Evolutionary conservation across 2,329 filamentous ascomycete genomes (phyloP).

Genomic region (Fusarium abutilonis): DNA sequence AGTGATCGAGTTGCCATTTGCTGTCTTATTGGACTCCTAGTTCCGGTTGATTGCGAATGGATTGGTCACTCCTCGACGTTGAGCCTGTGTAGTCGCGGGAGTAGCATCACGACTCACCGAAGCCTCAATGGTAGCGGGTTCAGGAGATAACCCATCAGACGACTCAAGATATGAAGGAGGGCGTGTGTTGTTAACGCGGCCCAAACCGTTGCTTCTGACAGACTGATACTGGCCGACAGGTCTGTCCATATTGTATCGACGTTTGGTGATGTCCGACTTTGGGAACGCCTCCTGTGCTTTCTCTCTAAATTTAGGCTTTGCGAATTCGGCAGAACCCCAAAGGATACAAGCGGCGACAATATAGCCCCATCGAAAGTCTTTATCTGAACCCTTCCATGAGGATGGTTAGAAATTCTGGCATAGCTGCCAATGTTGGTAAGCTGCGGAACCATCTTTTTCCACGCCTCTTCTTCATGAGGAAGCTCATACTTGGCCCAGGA

Average conservation of each 20-base stretch:
- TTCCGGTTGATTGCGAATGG: background rate
- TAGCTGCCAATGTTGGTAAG: no score
- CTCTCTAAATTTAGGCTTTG: background rate
- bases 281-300: background rate
- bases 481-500: background rate
- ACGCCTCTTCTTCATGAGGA: background rate
- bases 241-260: background rate
- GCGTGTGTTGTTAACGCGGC: no score
- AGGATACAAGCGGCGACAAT: background rate
- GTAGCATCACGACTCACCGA: background rate
- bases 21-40: background rate
- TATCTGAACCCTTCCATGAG: no score
- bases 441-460: background rate
- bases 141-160: background rate
- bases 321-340: background rate
- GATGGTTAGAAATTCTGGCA: background rate
- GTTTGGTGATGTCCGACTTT: background rate
- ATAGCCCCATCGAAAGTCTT: background rate
- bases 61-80: background rate
- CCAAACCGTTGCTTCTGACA: background rate
- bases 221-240: background rate
- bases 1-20: background rate
- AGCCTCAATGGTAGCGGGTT: background rate
- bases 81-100: no score
- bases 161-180: background rate